Evolutionary conservation across 345 rosid species (phyloP), one percentile per base, ranked within the genome.

Genomic region (Melastoma malabathricum): DNA sequence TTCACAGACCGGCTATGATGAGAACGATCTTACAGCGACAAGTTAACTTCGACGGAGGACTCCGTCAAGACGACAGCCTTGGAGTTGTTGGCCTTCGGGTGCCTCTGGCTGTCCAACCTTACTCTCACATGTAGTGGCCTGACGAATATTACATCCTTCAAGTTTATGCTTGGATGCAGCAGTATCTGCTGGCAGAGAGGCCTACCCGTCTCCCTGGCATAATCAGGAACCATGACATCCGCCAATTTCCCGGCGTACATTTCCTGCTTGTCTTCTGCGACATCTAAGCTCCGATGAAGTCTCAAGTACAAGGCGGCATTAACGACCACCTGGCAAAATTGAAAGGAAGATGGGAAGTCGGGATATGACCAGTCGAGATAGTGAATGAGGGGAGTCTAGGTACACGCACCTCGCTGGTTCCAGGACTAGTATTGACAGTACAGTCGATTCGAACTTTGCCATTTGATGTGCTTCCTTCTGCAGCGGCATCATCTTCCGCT

Each of bases 391-490:
- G 18, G 43, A 47, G 41, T 13, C 1, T 18, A 31, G 59, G 19
- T 14, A 47, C 50, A 46, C 55, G 12, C 81, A 92, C 98, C 87
- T 92, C 97, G 48, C 97, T 73, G 48, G 82, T 62, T 47, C 95
- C 98, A 44, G 97, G 95, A 70, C 95, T 82, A 16, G 82, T 70
- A 61, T 79, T 79, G 52, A 87, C 75, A 49, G 65, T 62, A 61
- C 84, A 81, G 64, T 75, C 57, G n/a, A 92, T 76, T 59, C 61
- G 67, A 54, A 74, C 59, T 57, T 65, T 69, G 4, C 64, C 56
- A 45, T 84, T 86, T 54, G 65, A 58, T 43, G 41, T 57, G 31
- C 56, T 69, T 13, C 50, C 44, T 55, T 64, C 74, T 8, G 59
- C 63, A 23, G 57, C 52, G 41, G 51, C 45, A 44, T 48, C 51